A percentile compares a stretch with the other conserved stretches of the same genome.
phyloP scores from a whole-genome alignment of 495 filamentous ascomycete species.

The Neurospora sublineolata region DNA sequence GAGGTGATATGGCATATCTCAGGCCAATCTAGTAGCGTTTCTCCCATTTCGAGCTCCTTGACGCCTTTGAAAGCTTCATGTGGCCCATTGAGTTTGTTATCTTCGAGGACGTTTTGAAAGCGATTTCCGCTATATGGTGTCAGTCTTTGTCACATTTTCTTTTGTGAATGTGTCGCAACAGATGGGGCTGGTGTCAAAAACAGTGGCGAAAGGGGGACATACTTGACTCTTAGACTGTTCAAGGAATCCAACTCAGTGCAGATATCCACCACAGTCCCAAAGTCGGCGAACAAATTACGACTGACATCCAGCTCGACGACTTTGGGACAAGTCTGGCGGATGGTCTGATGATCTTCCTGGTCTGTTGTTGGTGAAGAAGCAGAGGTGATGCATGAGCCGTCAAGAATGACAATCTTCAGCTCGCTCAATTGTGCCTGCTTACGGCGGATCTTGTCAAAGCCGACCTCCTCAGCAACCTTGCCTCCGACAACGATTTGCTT shows the following conservation, averaged over 20 bases:
- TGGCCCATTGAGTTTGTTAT: slow-evolving; percentile 21
- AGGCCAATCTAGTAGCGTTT: slow-evolving; percentile 61
- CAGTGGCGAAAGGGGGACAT: slow-evolving; percentile 17
- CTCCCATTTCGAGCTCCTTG: slow-evolving; percentile 58
- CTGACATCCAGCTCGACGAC: slow-evolving; percentile 79
- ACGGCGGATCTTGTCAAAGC: slow-evolving; percentile 83
- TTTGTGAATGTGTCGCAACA: background rate
- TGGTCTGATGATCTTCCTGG: slow-evolving; percentile 15
- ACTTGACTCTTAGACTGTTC: slow-evolving; percentile 60
- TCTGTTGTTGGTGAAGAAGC: slow-evolving; percentile 24
- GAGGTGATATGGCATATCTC: slow-evolving; percentile 42
- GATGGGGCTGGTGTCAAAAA: slow-evolving; percentile 1
- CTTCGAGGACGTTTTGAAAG: slow-evolving; percentile 38
- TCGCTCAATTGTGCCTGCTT: slow-evolving; percentile 67
- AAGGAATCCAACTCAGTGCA: slow-evolving; percentile 54
- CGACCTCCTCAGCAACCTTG: slow-evolving; percentile 88
- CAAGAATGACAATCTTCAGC: slow-evolving; percentile 69
- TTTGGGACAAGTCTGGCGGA: slow-evolving; percentile 43
- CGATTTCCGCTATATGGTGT: slow-evolving; percentile 56
- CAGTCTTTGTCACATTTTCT: background rate
- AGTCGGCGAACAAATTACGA: slow-evolving; percentile 62
- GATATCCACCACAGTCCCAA: slow-evolving; percentile 55
- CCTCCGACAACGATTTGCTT: slow-evolving; percentile 57
- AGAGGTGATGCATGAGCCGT: slow-evolving; percentile 52
- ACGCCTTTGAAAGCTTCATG: slow-evolving; percentile 42